These are phyloP conservation scores for Ocimum tenuiflorum DNA, from an alignment of 257 asterid species.

Conservation along the genomic window DNA sequence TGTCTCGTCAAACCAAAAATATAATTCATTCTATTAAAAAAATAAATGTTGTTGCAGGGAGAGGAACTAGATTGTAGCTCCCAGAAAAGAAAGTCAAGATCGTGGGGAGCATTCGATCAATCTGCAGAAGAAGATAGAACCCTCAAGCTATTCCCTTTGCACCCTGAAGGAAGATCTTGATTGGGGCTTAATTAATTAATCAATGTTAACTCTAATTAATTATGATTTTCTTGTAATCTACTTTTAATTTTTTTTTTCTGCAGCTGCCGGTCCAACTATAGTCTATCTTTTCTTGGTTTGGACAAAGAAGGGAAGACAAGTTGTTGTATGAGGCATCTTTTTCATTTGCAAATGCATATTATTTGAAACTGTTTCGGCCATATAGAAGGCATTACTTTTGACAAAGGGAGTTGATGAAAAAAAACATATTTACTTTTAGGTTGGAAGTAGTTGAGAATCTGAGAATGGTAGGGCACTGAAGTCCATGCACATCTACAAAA, in stretches of 20 bases:
- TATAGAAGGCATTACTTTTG: conserved; percentile 17
- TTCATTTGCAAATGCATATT: neutral
- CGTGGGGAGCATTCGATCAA: neutral
- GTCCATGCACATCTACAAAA: conserved; percentile 9
- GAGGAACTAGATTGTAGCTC: conserved; percentile 36
- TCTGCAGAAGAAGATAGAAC: conserved; percentile 50
- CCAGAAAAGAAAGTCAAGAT: conserved; percentile 33
- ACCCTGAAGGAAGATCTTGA: conserved; percentile 53
- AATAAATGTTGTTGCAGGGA: neutral
- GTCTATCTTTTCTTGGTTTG: neutral
- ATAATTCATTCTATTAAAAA: no score
- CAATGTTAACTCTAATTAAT: conserved; percentile 4
- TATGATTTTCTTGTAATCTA: neutral
- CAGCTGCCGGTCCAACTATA: conserved; percentile 5
- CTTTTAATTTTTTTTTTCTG: neutral
- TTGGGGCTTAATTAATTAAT: neutral
- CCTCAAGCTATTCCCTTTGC: conserved; percentile 77
- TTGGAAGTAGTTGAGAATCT: neutral
- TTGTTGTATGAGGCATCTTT: conserved; percentile 12
- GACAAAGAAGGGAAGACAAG: neutral
- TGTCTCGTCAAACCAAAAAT: no score
- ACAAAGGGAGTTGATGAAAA: conserved; percentile 1
- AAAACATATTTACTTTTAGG: conserved; percentile 1
- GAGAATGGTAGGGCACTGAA: conserved; percentile 17
- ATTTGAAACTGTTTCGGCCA: conserved; percentile 4